Percentiles rank a stretch among this genome's conserved stretches.
Evolutionary conservation across 2,329 filamentous ascomycete genomes (phyloP).

Genomic region (Colletotrichum tabaci): DNA sequence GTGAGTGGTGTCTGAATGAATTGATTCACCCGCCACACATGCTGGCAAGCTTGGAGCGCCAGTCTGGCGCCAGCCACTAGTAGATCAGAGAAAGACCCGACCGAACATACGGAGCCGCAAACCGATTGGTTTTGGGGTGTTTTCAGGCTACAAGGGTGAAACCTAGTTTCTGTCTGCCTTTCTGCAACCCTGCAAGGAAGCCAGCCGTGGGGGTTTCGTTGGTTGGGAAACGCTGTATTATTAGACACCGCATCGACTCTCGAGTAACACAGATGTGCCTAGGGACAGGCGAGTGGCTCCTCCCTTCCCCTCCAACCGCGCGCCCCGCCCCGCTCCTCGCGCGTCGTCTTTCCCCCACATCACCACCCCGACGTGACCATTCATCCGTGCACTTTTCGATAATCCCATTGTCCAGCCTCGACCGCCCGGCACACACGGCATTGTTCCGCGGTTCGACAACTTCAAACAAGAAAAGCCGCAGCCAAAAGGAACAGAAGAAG

Average conservation of each 20-base stretch:
- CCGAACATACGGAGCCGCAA: too few relatives aligned
- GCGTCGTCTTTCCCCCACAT: not conserved
- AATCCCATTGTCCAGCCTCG: constrained; percentile 4
- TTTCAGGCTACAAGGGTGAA: too few relatives aligned
- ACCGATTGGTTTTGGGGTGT: too few relatives aligned
- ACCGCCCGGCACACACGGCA: not conserved
- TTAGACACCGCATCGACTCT: not conserved
- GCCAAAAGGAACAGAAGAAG: not conserved
- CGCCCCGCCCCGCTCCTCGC: not conserved
- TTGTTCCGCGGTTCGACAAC: not conserved
- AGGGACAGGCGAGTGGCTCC: not conserved
- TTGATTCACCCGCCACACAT: too few relatives aligned
- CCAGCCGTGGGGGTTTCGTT: not conserved
- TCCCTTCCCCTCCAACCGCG: constrained; percentile 5
- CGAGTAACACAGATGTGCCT: not conserved
- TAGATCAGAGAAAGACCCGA: too few relatives aligned
- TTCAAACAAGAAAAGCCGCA: not conserved
- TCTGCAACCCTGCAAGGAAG: not conserved
- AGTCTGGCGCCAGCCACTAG: too few relatives aligned
- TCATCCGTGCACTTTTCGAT: constrained; percentile 1
- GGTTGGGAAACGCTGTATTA: not conserved
- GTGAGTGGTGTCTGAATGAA: not conserved
- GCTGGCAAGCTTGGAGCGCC: too few relatives aligned
- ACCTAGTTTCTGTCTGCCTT: too few relatives aligned
- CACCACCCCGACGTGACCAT: not conserved